Base-by-base conservation (phyloP, 192 early-diverging fungal species). In the Helicostylum pulchrum region DNA sequence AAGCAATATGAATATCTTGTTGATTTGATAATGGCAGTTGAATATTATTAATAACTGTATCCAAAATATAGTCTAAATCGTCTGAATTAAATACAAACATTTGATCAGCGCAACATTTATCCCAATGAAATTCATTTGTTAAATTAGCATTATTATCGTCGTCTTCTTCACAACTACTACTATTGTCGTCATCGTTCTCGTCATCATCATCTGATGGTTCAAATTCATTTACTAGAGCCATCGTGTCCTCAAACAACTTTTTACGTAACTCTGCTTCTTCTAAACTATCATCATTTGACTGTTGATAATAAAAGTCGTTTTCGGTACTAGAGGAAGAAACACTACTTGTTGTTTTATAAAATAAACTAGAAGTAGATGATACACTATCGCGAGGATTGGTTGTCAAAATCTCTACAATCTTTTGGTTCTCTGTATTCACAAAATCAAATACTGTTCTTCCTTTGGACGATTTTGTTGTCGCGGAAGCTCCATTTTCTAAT, bases 21-120 rank as follows among this genome's bases (percentile, higher is more conserved):
- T 80, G 78, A 61, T 83, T 83, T 19, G 77, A 73, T 31, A 82
- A 72, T 0, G 90, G 88, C 4, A 76, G 45, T 53, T 81, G 79
- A 46, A 94, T 83, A 36, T 85, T 76, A 30, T 75, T 84, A 59
- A 97, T 82, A 12, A 89, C 83, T 0, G 85, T 85, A 55, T 90
- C 79, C 42, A 97, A 80, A 53, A 95, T 89, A 62, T 83, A 81
- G 11, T 82, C 79, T 52, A 94, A 76, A 9, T 85, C 84, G 42
- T 83, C 80, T 57, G 78, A 79, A 59, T 85, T 86, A 71, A 96
- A 94, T 20, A 96, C 94, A 80, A 94, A 89, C 96, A 98, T 98
- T 71, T 98, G 94, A 78, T 94, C 90, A 11, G 87, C 86, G 65
- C 81, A 74, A 76, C 93, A 92, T 34, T 72, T 80, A 55, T 88